Evolutionary conservation across 78 protist species (phyloP), one percentile per base, ranked within the genome.

Genomic region (Mastigamoeba balamuthi): DNA sequence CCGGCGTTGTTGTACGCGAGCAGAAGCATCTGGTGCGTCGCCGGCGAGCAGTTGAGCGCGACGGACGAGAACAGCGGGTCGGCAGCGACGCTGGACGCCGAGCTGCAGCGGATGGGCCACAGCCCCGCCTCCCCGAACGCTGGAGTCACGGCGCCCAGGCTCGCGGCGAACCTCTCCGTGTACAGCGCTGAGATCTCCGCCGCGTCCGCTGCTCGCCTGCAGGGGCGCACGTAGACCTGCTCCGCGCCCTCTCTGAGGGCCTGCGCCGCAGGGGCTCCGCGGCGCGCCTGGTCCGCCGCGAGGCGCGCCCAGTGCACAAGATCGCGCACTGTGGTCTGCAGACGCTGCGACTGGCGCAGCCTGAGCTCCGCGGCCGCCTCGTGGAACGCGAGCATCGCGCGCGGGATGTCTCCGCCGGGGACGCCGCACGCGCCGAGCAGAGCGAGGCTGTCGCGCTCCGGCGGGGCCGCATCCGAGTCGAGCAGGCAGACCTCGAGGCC

Each of bases 401-500:
- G 40, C 0, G 80, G 37, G 7, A 82, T 28, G 39, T 58, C 1
- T 8, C 6, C 6, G 3, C 63, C 33, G 28, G 80, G 85, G 29
- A 85, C 75, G 23, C 90, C 90, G 1, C 41, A 23, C 3, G 77
- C 17, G 4, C 70, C 80, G n/a, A 85, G 40, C 23, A 85, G 40
- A 10, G 37, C 9, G 4, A 37, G 37, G 40, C 40, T 85, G 75
- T 85, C 90, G 27, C 27, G n/a, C n/a, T n/a, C n/a, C n/a, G n/a
- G 23, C 10, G 70, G 4, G 30, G 8, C 9, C 2, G 43, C 48
- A 1, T 41, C 66, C 0, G 72, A n/a, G n/a, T n/a, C 84, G 29
- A 71, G 42, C 58, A 95, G 69, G 73, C 69, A 75, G 0, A 96
- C 40, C 75, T 97, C 99, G 38, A 95, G 43, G 44, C 98, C 94